These are phyloP conservation scores for Amauroascus niger DNA, from an alignment of 2,329 filamentous ascomycete species.

Conservation along the genomic window DNA sequence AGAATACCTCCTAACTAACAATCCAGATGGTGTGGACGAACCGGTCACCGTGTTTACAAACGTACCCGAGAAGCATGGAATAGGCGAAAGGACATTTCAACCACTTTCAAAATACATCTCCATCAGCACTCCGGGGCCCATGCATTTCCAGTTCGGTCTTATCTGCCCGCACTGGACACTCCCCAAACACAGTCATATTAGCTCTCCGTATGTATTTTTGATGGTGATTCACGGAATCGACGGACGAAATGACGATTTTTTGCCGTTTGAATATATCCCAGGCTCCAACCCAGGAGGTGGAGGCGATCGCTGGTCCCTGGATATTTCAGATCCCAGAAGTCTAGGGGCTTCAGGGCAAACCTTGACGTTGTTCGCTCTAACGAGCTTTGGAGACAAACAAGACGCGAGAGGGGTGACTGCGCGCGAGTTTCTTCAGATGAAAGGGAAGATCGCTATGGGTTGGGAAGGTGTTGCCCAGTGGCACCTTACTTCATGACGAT, in stretches of 20 bases:
- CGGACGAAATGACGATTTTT: constrained; percentile 56
- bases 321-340: constrained; percentile 53
- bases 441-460: constrained; percentile 40
- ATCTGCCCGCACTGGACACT: constrained; percentile 74
- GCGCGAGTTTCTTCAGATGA: constrained; percentile 40
- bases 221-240: constrained; percentile 57
- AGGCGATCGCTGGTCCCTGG: constrained; percentile 70
- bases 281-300: constrained; percentile 46
- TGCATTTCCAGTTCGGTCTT: constrained; percentile 73
- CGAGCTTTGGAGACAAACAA: constrained; percentile 40
- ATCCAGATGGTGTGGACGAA: constrained; percentile 33
- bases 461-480: constrained; percentile 47
- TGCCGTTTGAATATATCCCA: constrained; percentile 52
- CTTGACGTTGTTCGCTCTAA: constrained; percentile 56
- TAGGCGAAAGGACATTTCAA: constrained; percentile 50
- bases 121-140: constrained; percentile 46
- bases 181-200: constrained; percentile 52
- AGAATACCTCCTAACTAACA: constrained; percentile 62
- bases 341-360: constrained; percentile 61
- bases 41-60: constrained; percentile 41
- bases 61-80: constrained; percentile 41
- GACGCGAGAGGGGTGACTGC: constrained; percentile 46
- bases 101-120: constrained; percentile 53
- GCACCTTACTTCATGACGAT: constrained; percentile 40
- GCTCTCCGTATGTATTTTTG: constrained; percentile 59